Percentiles rank a stretch among this genome's conserved stretches.
These are phyloP conservation scores for Blastocrithidia nonstop DNA, from an alignment of 208 protist genomes.

Conservation along the genomic window DNA sequence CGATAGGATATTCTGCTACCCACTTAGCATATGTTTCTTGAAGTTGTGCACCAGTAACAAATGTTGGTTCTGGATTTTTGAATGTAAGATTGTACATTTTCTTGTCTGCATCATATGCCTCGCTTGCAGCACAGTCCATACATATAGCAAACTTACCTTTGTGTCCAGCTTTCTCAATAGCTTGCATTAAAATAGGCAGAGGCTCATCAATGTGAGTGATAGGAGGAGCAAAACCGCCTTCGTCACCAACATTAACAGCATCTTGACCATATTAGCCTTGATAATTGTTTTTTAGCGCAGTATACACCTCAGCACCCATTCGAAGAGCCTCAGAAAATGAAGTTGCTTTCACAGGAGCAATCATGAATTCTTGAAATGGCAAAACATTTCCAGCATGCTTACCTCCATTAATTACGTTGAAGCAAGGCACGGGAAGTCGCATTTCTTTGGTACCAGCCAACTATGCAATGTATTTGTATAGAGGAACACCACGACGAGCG, in stretches of 20 bases:
- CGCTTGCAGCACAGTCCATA: slow-evolving; percentile 98
- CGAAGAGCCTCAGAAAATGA: slow-evolving; percentile 92
- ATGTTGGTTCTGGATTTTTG: slow-evolving; percentile 83
- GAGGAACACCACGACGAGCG: slow-evolving; percentile 76
- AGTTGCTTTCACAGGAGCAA: slow-evolving; percentile 89
- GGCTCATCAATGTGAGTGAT: slow-evolving; percentile 93
- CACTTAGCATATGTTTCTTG: slow-evolving; percentile 88
- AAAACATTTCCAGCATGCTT: slow-evolving; percentile 95
- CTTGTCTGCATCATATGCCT: slow-evolving; percentile 92
- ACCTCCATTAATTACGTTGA: slow-evolving; percentile 99
- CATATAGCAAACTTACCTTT: slow-evolving; percentile 93
- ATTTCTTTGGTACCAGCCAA: slow-evolving; percentile 81
- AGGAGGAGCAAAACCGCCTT: slow-evolving; percentile 97
- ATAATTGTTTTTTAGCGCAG: slow-evolving; percentile 94
- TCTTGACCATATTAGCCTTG: slow-evolving; percentile 94
- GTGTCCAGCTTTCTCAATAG: slow-evolving; percentile 94
- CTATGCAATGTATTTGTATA: slow-evolving; percentile 94
- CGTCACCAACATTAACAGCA: slow-evolving; percentile 94
- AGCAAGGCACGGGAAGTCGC: slow-evolving; percentile 87
- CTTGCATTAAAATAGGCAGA: slow-evolving; percentile 91
- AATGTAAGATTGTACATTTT: slow-evolving; percentile 96
- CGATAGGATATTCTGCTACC: slow-evolving; percentile 87
- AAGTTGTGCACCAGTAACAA: slow-evolving; percentile 65
- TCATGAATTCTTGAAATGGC: slow-evolving; percentile 97
- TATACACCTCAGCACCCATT: slow-evolving; percentile 97